Evolutionary conservation across 306 rosid genomes (phyloP).

Genomic region (Medicago ruthenica): DNA sequence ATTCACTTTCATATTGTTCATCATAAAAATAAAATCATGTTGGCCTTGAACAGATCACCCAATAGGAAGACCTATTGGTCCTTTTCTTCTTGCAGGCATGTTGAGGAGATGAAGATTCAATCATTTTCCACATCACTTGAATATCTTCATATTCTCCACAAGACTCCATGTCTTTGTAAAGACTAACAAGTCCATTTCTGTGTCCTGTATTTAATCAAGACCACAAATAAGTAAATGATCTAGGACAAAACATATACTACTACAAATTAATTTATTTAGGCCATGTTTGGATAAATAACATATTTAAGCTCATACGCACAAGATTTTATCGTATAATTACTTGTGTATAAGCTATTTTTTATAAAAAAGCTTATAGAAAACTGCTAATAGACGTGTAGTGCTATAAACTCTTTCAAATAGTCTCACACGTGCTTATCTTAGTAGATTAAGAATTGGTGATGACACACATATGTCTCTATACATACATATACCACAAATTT

Average conservation of each 20-base stretch:
- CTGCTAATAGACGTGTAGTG: neutral
- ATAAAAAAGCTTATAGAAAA: neutral
- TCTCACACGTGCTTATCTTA: no score
- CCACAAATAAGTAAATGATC: conserved; percentile 26
- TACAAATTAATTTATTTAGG: conserved; percentile 6
- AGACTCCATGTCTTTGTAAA: conserved; percentile 78
- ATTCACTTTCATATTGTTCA: conserved; percentile 2
- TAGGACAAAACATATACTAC: conserved; percentile 19
- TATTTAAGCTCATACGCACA: neutral
- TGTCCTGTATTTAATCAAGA: conserved; percentile 57
- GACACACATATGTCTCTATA: neutral
- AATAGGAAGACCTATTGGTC: conserved; percentile 40
- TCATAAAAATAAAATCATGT: conserved; percentile 33
- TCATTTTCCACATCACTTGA: conserved; percentile 88
- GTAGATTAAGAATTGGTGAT: neutral
- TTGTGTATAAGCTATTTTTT: neutral
- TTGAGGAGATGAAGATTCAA: conserved; percentile 69
- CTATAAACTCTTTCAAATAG: neutral
- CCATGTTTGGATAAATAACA: neutral
- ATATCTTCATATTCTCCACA: conserved; percentile 83
- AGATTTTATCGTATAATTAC: neutral
- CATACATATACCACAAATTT: neutral
- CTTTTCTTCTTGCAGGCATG: conserved; percentile 35
- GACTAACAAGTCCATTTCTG: conserved; percentile 60
- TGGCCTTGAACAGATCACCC: conserved; percentile 56